A percentile compares a stretch with the other conserved stretches of the same genome.
These are phyloP conservation scores for Eutrema yunnanense DNA, from an alignment of 345 rosid species.

Conservation along the genomic window DNA sequence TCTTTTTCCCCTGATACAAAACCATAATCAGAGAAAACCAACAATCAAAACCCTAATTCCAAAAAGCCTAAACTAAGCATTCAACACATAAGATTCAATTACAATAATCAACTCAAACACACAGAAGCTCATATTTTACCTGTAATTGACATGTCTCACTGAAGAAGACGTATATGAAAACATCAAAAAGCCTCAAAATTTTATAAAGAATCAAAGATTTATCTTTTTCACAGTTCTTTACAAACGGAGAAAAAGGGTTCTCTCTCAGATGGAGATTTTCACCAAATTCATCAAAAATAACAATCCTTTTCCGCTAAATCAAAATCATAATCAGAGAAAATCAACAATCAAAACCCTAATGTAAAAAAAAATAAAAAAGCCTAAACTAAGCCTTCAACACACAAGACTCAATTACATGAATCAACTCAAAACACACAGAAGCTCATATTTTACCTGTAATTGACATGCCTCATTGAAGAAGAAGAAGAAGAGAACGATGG, in stretches of 20 bases:
- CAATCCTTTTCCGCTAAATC: neutral
- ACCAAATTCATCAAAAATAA: neutral
- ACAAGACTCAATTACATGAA: neutral
- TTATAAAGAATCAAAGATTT: too few species aligned
- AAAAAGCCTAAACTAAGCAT: neutral
- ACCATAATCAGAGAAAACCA: neutral
- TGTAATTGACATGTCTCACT: conserved; percentile 31
- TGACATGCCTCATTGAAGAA: conserved; percentile 29
- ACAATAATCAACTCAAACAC: neutral
- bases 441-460: conserved; percentile 11
- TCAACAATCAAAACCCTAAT: neutral
- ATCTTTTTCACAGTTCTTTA: neutral
- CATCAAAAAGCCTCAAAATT: neutral
- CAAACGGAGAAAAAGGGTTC: neutral
- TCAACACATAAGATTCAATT: neutral
- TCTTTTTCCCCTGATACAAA: neutral
- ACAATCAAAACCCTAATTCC: neutral
- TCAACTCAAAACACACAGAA: neutral
- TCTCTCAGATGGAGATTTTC: neutral
- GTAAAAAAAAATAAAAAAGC: neutral
- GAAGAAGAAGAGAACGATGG: conserved; percentile 22
- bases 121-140: neutral
- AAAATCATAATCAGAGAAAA: neutral
- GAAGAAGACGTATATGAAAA: conserved; percentile 6
- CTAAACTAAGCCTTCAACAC: neutral